Evolutionary conservation across 2,329 filamentous ascomycete species (phyloP), one percentile per base, ranked within the genome.

Genomic region (Byssothecium circinans): DNA sequence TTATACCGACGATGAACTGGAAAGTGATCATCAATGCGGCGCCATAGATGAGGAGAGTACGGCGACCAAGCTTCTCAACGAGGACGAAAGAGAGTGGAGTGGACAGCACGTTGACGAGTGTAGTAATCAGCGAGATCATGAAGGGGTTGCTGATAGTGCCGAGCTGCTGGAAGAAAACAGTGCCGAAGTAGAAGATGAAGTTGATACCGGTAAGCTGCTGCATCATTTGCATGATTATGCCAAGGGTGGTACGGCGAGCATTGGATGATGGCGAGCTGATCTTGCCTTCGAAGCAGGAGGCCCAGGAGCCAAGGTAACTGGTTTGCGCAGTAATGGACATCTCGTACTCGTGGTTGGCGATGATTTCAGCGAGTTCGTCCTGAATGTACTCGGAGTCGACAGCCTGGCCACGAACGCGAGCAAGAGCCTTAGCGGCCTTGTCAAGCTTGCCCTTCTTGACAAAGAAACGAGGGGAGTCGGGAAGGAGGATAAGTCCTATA

Each of bases 331-430:
- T 45, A 56, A 88, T 77, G 42, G 82, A 68, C 60, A 86, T 68
- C 78, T 96, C 91, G 68, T 94, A 94, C 75, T 90, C 89, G 74
- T 95, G 83, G 80, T 95, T 96, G 78, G 90, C 91, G 53, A 95
- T 82, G 60, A 96, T 92, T 76, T 95, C 90, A 46, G 87, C 83
- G 41, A 95, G 81, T 74, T 95, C 90, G 53, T 82, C 76, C 75
- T 89, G 84, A 71, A 95, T 86, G 73, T 83, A 91, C 60, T 89
- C 83, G 15, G 87, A 91, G 49, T 88, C 83, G 47, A 75, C 66
- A 41, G 86, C 79, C 77, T 95, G 87, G 53, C 87, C 88, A 71
- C 90, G 88, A 37, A 95, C 81, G 53, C 80, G 80, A 45, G 82
- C 73, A 10, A 95, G 81, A n/a, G 83, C 75, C 1, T 72, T 50